Evolutionary conservation across 306 rosid species (phyloP), one percentile per base, ranked within the genome.

Genomic region (Castanospermum australe): DNA sequence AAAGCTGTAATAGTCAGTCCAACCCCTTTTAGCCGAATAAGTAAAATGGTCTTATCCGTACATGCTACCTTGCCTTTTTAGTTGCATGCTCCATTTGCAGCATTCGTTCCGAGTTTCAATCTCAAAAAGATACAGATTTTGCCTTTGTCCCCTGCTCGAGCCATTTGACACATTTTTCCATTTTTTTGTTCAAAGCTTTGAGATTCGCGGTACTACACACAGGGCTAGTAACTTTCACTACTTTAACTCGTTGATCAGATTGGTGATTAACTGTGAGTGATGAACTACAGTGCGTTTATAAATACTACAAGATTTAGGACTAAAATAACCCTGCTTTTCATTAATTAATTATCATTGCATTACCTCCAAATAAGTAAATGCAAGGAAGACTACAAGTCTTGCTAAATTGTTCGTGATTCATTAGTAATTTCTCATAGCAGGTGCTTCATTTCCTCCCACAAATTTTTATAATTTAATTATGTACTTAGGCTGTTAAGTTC

Each of bases 61-160:
- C 68, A 44, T 44, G 74, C 68, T 83, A 51, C 52, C 48, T 67
- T 33, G 17, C 83, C 60, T 42, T 78, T 57, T 24, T 6, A 61
- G 15, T 68, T 52, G 60, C 52, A 25, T 39, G 51, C 41, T 38
- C 75, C 36, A 15, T 21, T 14, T 62, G 22, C 17, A 11, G 7
- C 78, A 6, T 18, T 22, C 35, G 54, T 73, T 51, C 44, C 65
- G 6, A 69, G 63, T 36, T 68, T 67, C 71, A 60, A 64, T 68
- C 56, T 62, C 13, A 17, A 75, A 17, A 75, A 28, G 28, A 9
- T 12, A 2, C 54, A 67, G 32, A 67, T 5, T 56, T 86, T 62
- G 63, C 69, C 32, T 22, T 22, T 71, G 89, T 83, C 81, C 77
- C 85, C 81, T 81, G 17, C 59, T 60, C 65, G 22, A 62, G 18